A percentile compares a stretch with the other conserved stretches of the same genome.
These are phyloP conservation scores for Tillandsia fasciculata DNA, from an alignment of 176 grass and related monocot species.

Conservation along the genomic window DNA sequence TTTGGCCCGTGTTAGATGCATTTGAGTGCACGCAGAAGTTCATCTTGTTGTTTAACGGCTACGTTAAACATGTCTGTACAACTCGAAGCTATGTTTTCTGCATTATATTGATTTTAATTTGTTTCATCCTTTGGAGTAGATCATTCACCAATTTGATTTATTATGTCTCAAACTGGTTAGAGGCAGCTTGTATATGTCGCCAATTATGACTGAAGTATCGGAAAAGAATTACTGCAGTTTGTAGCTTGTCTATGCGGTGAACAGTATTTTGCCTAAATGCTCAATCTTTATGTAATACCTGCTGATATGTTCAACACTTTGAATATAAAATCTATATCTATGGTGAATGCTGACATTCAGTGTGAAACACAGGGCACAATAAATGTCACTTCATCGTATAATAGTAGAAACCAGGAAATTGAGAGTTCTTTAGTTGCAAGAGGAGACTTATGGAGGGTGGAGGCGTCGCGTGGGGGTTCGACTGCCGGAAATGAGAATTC, in stretches of 20 bases:
- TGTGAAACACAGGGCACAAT: slow-evolving; percentile 44
- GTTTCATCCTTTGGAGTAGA: background rate
- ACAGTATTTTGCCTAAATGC: too few species aligned
- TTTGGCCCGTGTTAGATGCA: background rate
- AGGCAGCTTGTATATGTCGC: too few species aligned
- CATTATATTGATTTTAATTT: background rate
- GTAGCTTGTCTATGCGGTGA: too few species aligned
- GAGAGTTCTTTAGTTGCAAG: slow-evolving; percentile 77
- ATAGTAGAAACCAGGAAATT: slow-evolving; percentile 47
- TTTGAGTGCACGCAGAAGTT: too few species aligned
- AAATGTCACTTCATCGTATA: slow-evolving; percentile 64
- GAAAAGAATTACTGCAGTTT: too few species aligned
- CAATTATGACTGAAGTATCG: too few species aligned
- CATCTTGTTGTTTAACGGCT: too few species aligned
- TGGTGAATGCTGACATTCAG: background rate
- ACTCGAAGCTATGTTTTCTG: too few species aligned
- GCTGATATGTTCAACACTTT: background rate
- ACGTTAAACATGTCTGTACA: too few species aligned
- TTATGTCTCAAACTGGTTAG: background rate
- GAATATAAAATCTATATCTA: background rate
- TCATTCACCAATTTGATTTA: background rate
- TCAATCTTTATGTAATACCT: too few species aligned
- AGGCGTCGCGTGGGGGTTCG: slow-evolving; percentile 53
- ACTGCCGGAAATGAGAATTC: slow-evolving; percentile 48
- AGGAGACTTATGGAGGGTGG: slow-evolving; percentile 81